Conservation (phyloP, 768 basidiomycete species). For the Rhizopogon sp. region DNA sequence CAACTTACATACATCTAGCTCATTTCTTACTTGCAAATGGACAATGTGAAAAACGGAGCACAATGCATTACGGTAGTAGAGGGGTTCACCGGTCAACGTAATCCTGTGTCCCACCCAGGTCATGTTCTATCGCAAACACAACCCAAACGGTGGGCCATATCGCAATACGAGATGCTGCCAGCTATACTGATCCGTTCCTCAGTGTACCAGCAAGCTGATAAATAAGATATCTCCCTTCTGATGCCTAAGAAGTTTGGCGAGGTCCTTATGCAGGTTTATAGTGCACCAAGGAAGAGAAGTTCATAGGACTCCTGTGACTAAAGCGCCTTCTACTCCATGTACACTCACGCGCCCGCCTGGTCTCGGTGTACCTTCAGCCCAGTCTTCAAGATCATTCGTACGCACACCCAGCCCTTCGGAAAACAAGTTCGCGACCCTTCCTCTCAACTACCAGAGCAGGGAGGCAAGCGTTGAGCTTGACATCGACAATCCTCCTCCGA, state of each 20-base stretch:
- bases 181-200: neutral
- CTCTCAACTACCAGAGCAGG: slow-evolving; percentile 26
- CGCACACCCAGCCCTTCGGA: slow-evolving; percentile 20
- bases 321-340: slow-evolving; percentile 34
- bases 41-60: slow-evolving; percentile 12
- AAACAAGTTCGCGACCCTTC: slow-evolving; percentile 39
- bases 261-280: slow-evolving; percentile 58
- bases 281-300: slow-evolving; percentile 49
- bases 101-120: slow-evolving; percentile 63
- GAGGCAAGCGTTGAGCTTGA: slow-evolving; percentile 12
- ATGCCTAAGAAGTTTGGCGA: slow-evolving; percentile 68
- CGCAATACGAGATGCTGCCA: neutral
- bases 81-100: too few relatives aligned
- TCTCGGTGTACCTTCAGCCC: slow-evolving; percentile 1
- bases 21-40: too few relatives aligned
- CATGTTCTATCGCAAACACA: slow-evolving; percentile 69
- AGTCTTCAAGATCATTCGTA: slow-evolving; percentile 13
- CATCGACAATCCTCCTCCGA: slow-evolving; percentile 4
- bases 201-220: slow-evolving; percentile 42
- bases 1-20: neutral
- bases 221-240: slow-evolving; percentile 59
- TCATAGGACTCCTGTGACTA: slow-evolving; percentile 40
- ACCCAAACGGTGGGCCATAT: slow-evolving; percentile 44
- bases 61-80: slow-evolving; percentile 75
- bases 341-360: slow-evolving; percentile 9